Evolutionary conservation across 352 stramenopile genomes (phyloP), one percentile per base, ranked within the genome.

Genomic region (Globisporangium polare): DNA sequence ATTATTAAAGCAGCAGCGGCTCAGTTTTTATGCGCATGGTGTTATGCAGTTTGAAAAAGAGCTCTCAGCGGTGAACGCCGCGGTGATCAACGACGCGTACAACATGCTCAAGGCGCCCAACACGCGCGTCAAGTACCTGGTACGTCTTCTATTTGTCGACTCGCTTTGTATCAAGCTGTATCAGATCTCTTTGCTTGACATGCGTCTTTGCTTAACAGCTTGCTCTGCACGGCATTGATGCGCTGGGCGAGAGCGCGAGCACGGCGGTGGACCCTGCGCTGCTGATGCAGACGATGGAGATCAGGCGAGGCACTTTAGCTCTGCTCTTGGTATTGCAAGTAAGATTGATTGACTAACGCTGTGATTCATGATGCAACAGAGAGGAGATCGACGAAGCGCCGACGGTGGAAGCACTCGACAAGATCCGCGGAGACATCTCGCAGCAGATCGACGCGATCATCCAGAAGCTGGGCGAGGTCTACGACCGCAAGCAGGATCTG

Each of bases 81-180:
- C 86, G 0, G 73, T 95, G 13, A 77, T 95, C 47, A 95, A 95
- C 46, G 81, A 90, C 65, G 86, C 86, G 7, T 95, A 95, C 75
- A 91, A 90, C 53, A 90, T 92, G 73, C 75, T 95, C 52, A 95
- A 95, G 69, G 86, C 72, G n/a, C 86, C 86, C 18, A 93, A 87
- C 63, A 92, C 71, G 18, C 86, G 86, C 46, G 83, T 89, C 61
- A 92, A 95, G 63, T 93, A 93, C 50, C 70, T 95, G 65, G 86
- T 95, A 58, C 29, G 74, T 7, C 20, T 5, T 42, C 18, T 67
- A 6, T 35, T 53, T 41, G 43, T 12, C 9, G 12, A 39, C n/a
- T 43, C 22, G 15, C 58, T 5, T n/a, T 18, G 15, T 43, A 43
- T 41, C 35, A 17, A n/a, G 12, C 13, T 43, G 3, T 1, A 22